Evolutionary conservation across 2,329 filamentous ascomycete genomes (phyloP), one percentile per base, ranked within the genome.

Genomic region (Thyridium curvatum): DNA sequence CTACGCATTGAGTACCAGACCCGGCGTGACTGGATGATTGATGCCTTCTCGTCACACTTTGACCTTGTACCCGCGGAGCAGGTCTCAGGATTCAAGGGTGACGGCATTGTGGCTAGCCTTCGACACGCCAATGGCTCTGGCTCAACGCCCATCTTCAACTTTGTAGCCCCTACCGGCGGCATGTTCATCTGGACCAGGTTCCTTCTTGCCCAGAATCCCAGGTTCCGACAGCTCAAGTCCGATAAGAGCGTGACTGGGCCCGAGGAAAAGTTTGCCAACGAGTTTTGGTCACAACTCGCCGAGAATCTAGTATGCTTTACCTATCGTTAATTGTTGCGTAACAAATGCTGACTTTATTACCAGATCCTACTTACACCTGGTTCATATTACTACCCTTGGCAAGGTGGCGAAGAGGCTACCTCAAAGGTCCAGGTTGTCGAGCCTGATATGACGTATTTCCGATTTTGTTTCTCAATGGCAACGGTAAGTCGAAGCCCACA

Each of bases 1-100:
- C 67, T 89, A 40, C 75, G 83, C 37, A 62, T 78, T 55, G 71
- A 83, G 53, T 89, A 88, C 58, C 84, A 82, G 2, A 62, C 64
- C 35, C 72, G 84, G 30, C 66, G 84, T 35, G 72, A 87, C 53
- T 71, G 72, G 37, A 74, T 88, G 39, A 64, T 86, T 12, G 62
- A 68, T 14, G 79, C 81, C 0, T 84, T 56, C 28, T 30, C 41
- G 12, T 13, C 38, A 2, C 18, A 45, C 8, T 55, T 56, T 16
- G 38, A 35, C 3, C 38, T 56, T 8, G 10, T 47, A 1, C 39
- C 47, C 3, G 48, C 52, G 5, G 41, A 34, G 3, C 26, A 51
- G 18, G 48, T 46, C 3, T 43, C 49, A 1, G 18, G 46, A 3
- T 41, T 42, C 2, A 32, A 30, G 2, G 46, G 40, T 0, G 41